Evolutionary conservation across 805 yeast genomes (phyloP), one percentile per base, ranked within the genome.

Genomic region (Saturnispora besseyi): DNA sequence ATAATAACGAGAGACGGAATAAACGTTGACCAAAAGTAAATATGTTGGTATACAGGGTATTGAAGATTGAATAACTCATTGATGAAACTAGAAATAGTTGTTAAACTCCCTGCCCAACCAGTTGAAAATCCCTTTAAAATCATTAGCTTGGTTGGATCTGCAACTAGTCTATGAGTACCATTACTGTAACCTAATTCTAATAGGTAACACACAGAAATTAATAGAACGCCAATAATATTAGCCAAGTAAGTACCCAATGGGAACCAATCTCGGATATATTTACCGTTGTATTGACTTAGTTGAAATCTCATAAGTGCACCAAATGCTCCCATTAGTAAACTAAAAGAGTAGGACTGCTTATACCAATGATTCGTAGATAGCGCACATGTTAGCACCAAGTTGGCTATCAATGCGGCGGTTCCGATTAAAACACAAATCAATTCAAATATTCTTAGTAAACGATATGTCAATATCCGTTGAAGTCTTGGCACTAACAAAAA

Each of bases 31-130:
- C 65, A 26, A 5, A 76, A 83, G 61, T 89, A 89, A 7, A 63
- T 51, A 49, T 79, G 75, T 65, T 51, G 67, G 53, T 13, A 59
- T 36, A 5, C 70, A 47, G 50, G 61, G 51, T 38, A 65, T 44
- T 54, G 41, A 4, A 60, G 28, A 13, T 48, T 49, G 49, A 55
- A 71, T 36, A 87, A 63, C 62, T 89, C 97, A 40, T 76, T 79
- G 8, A 85, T 74, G 56, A 88, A 84, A 0, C 96, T 84, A 49
- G 91, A 82, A 37, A 87, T 77, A 0, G 96, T 63, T 32, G 62
- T 61, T 28, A 61, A 46, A 3, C 61, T 48, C 1, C 67, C 69
- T 45, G 63, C 60, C 51, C 62, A 62, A 7, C 63, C 69, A n/a
- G 53, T 45, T 26, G 45, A 58, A 11, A 64, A 46, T 2, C 59